These are phyloP conservation scores for Leccinellum rugosiceps DNA, from an alignment of 768 basidiomycete genomes.

Conservation along the genomic window DNA sequence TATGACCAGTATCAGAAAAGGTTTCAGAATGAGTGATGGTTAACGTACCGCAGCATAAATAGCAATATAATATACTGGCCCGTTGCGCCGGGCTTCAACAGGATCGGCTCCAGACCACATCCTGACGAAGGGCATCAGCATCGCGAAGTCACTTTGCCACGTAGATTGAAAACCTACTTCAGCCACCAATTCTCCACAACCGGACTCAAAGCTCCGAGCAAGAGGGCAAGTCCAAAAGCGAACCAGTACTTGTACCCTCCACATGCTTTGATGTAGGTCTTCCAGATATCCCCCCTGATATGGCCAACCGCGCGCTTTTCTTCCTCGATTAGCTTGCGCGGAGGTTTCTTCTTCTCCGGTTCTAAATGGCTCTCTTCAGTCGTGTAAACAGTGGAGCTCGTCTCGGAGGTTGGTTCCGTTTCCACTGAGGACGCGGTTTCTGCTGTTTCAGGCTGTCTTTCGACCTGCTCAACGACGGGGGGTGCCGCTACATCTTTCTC, in stretches of 20 bases:
- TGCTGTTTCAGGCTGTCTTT: neutral
- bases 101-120: conserved; percentile 55
- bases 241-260: conserved; percentile 56
- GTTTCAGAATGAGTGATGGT: neutral
- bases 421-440: conserved; percentile 23
- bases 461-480: conserved; percentile 5
- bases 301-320: conserved; percentile 73
- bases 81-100: conserved; percentile 37
- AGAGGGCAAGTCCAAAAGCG: conserved; percentile 48
- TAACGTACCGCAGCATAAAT: conserved; percentile 64
- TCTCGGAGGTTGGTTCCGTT: conserved; percentile 35
- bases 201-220: conserved; percentile 59
- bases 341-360: conserved; percentile 51
- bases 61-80: conserved; percentile 44
- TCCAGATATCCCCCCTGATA: conserved; percentile 66
- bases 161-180: conserved; percentile 33
- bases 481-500: conserved; percentile 38
- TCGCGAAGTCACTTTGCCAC: conserved; percentile 1
- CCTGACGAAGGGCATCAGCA: conserved; percentile 33
- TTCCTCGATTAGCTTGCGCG: conserved; percentile 83
- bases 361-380: conserved; percentile 36
- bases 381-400: conserved; percentile 42
- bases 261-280: conserved; percentile 49
- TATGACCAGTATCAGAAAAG: conserved; percentile 24
- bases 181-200: conserved; percentile 74